Percentiles rank a stretch among this genome's conserved stretches.
Evolutionary conservation across 108 stramenopile species (phyloP).

Genomic region (Licmophora abbreviata): DNA sequence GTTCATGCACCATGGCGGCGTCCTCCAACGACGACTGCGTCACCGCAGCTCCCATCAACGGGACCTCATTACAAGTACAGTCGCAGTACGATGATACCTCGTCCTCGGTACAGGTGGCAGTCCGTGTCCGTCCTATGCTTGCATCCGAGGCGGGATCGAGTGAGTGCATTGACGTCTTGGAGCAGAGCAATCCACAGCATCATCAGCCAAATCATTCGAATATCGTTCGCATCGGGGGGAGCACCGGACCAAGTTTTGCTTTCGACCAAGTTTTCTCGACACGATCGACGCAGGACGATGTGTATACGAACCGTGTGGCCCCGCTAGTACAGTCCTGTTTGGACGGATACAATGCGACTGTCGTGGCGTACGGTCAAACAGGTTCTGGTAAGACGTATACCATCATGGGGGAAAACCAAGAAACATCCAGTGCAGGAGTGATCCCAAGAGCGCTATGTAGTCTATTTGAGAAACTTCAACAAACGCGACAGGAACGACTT

Average conservation of each 20-base stretch:
- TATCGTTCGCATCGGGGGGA: slow-evolving; percentile 28
- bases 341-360: slow-evolving; percentile 96
- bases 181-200: slow-evolving; percentile 7
- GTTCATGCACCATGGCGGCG: too few species aligned
- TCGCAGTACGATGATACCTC: too few species aligned
- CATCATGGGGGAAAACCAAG: slow-evolving; percentile 39
- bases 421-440: slow-evolving; percentile 51
- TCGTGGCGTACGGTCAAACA: slow-evolving; percentile 95
- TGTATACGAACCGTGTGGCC: slow-evolving; percentile 37
- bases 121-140: slow-evolving; percentile 72
- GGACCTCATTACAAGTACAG: too few species aligned
- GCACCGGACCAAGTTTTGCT: slow-evolving; percentile 41
- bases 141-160: slow-evolving; percentile 52
- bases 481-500: slow-evolving; percentile 10
- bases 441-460: slow-evolving; percentile 64
- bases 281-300: slow-evolving; percentile 31
- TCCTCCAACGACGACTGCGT: too few species aligned
- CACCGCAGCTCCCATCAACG: too few species aligned
- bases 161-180: slow-evolving; percentile 47
- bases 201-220: slow-evolving; percentile 1
- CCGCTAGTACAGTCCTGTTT: slow-evolving; percentile 58
- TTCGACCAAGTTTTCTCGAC: slow-evolving; percentile 59
- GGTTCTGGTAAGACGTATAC: slow-evolving; percentile 82
- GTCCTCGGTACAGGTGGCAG: slow-evolving; percentile 61
- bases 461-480: slow-evolving; percentile 40